Percentiles rank a stretch among this genome's conserved stretches.
Conservation (phyloP, 2,329 filamentous ascomycete species). For the Sordariomycetes sp. region DNA sequence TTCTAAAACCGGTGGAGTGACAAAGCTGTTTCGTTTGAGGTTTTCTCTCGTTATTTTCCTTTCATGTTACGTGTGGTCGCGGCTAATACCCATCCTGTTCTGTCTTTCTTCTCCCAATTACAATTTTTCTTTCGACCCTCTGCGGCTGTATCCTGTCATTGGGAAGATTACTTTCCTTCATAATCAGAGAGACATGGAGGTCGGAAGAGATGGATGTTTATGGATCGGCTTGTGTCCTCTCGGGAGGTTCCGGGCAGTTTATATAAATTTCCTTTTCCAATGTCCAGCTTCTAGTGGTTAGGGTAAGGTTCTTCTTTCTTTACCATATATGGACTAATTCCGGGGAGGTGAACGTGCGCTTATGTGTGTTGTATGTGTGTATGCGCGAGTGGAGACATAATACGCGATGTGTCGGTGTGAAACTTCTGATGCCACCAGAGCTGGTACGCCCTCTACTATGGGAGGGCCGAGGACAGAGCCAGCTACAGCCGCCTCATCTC, state of each 20-base stretch:
- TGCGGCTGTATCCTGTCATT: background rate
- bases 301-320: background rate
- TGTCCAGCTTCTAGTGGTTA: background rate
- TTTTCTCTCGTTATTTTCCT: background rate
- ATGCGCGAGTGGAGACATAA: background rate
- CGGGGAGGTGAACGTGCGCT: background rate
- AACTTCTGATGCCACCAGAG: no score
- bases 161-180: background rate
- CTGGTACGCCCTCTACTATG: no score
- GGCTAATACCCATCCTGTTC: constrained; percentile 2
- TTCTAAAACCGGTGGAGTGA: background rate
- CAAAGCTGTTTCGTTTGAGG: background rate
- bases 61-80: background rate
- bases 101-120: background rate
- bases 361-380: background rate
- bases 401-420: no score
- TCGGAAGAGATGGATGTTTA: background rate
- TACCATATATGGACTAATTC: background rate
- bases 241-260: no score
- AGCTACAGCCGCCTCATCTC: no score
- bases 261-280: background rate
- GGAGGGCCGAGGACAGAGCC: no score
- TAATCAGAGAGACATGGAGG: background rate
- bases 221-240: background rate
- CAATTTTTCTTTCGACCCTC: background rate